Conservation (phyloP, 2,329 filamentous ascomycete genomes). For the Aspergillus caelatus region DNA sequence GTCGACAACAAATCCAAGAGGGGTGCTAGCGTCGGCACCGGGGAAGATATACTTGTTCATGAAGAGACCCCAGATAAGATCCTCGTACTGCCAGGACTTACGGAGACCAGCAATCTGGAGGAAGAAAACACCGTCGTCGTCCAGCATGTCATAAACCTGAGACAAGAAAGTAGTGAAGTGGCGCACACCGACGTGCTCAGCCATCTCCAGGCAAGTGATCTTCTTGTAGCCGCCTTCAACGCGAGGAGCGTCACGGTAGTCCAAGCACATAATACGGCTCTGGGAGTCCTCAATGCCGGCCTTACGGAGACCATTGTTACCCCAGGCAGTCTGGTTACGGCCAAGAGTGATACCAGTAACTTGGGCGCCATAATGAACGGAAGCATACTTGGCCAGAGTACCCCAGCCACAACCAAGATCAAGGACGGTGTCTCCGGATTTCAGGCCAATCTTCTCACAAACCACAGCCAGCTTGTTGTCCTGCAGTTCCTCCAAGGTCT, state of each 20-base stretch:
- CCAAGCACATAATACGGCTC: constrained; percentile 90
- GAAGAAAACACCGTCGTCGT: constrained; percentile 95
- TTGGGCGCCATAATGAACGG: constrained; percentile 83
- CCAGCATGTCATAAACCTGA: constrained; percentile 92
- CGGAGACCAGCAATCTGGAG: constrained; percentile 92
- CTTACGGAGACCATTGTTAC: constrained; percentile 83
- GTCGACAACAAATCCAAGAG: constrained; percentile 83
- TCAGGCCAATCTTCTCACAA: constrained; percentile 89
- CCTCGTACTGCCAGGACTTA: constrained; percentile 96
- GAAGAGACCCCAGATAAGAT: constrained; percentile 96
- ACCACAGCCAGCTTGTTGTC: constrained; percentile 96
- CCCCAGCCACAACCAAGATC: constrained; percentile 99
- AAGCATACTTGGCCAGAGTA: constrained; percentile 90
- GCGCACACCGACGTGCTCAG: constrained; percentile 94
- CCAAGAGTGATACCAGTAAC: constrained; percentile 91
- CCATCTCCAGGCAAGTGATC: constrained; percentile 98
- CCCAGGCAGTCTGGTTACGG: constrained; percentile 95
- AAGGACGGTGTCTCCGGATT: constrained; percentile 79
- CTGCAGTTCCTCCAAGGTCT: constrained; percentile 90
- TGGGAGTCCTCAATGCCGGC: constrained; percentile 83
- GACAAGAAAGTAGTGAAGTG: constrained; percentile 79
- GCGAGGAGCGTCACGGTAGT: constrained; percentile 91
- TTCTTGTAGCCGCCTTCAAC: constrained; percentile 82
- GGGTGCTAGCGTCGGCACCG: constrained; percentile 92
- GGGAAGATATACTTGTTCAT: constrained; percentile 99